Percentiles rank a stretch among this genome's conserved stretches.
Conservation (phyloP, 2,329 filamentous ascomycete species). For the Claviceps quebecensis region DNA sequence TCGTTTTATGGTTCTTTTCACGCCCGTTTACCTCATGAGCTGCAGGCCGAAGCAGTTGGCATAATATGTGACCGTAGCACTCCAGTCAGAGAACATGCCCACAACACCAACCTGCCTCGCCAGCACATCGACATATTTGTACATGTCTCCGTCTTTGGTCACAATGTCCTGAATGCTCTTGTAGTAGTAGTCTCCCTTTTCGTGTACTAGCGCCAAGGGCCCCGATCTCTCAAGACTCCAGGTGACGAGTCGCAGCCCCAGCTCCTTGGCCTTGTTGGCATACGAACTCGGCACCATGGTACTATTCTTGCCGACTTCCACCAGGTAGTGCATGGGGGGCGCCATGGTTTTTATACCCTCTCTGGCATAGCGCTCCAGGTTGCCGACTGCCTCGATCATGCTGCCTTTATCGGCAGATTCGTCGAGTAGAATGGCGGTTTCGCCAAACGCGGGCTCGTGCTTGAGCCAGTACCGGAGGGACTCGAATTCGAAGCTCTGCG, state of each 20-base stretch:
- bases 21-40: background rate
- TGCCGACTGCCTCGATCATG: slow-evolving; percentile 39
- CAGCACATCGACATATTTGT: slow-evolving; percentile 50
- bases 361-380: slow-evolving; percentile 39
- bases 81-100: slow-evolving; percentile 57
- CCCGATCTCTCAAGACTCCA: slow-evolving; percentile 57
- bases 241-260: slow-evolving; percentile 50
- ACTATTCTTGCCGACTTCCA: slow-evolving; percentile 33
- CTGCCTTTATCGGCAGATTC: slow-evolving; percentile 41
- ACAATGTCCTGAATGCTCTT: slow-evolving; percentile 38
- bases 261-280: slow-evolving; percentile 42
- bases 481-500: slow-evolving; percentile 51
- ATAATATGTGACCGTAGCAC: slow-evolving; percentile 54
- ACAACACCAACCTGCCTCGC: slow-evolving; percentile 44
- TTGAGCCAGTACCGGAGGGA: slow-evolving; percentile 55
- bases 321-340: slow-evolving; percentile 48
- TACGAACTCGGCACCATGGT: slow-evolving; percentile 51
- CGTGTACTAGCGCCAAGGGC: slow-evolving; percentile 35
- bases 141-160: slow-evolving; percentile 52
- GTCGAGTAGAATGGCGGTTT: slow-evolving; percentile 52
- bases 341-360: slow-evolving; percentile 49
- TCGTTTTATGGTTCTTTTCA: background rate
- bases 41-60: slow-evolving; percentile 48
- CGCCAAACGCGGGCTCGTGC: slow-evolving; percentile 43
- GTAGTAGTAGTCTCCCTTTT: slow-evolving; percentile 40